Percentiles rank a stretch among this genome's conserved stretches.
phyloP scores from a whole-genome alignment of 163 green algal genomes.

The Chlamydomonas reinhardtii region DNA sequence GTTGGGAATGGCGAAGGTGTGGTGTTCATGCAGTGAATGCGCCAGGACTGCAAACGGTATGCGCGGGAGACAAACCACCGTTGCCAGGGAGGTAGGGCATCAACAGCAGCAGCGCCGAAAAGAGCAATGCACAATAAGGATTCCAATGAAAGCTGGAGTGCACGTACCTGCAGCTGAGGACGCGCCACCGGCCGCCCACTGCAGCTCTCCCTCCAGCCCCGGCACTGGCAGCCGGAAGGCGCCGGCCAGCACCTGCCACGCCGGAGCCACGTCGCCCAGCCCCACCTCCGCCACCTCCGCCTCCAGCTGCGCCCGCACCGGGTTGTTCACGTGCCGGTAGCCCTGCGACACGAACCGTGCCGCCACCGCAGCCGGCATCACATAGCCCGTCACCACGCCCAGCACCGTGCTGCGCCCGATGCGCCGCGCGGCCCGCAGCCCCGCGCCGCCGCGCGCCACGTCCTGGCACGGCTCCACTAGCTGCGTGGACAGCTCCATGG shows the following conservation, averaged over 20 bases:
- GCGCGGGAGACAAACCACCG: too few species aligned
- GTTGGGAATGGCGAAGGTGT: background rate
- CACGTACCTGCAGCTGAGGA: too few species aligned
- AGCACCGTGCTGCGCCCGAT: background rate
- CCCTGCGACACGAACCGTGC: background rate
- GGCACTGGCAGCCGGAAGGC: background rate
- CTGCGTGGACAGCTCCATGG: background rate
- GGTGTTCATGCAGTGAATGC: background rate
- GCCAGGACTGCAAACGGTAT: too few species aligned
- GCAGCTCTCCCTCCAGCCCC: background rate
- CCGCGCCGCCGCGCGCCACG: background rate
- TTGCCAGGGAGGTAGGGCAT: too few species aligned
- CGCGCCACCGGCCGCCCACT: too few species aligned
- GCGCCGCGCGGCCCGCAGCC: background rate
- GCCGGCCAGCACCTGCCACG: conserved; percentile 12
- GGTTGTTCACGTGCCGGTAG: background rate
- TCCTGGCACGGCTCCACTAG: background rate
- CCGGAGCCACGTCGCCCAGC: background rate
- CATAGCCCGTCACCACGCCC: conserved; percentile 3
- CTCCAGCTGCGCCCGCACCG: background rate
- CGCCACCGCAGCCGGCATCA: background rate
- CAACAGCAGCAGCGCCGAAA: too few species aligned
- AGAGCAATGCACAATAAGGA: too few species aligned
- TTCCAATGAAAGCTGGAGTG: too few species aligned
- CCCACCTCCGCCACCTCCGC: background rate